phyloP scores from a whole-genome alignment of 352 stramenopile species.

The Phytopythium cucurbitacearum region DNA sequence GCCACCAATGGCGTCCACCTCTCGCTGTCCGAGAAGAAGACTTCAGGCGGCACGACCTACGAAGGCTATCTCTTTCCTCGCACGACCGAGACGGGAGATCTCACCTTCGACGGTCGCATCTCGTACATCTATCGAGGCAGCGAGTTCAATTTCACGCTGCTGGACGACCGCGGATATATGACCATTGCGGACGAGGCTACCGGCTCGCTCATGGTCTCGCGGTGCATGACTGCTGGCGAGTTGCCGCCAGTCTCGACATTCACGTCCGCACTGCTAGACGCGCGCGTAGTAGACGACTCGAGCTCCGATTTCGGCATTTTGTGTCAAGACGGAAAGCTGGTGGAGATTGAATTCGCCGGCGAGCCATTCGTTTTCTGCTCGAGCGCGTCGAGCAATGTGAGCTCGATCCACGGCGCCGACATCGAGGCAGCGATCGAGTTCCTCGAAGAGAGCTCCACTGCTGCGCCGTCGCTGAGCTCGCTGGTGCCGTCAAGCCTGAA shows the following conservation, averaged over 20 bases:
- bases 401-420: not conserved
- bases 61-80: constrained; percentile 10
- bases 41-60: not conserved
- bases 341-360: constrained; percentile 24
- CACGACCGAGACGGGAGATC: not conserved
- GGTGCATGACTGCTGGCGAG: constrained; percentile 6
- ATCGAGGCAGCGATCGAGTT: not conserved
- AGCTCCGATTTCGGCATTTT: constrained; percentile 7
- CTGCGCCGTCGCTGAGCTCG: too few relatives aligned
- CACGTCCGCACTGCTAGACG: constrained; percentile 8
- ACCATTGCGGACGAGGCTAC: constrained; percentile 4
- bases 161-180: constrained; percentile 10
- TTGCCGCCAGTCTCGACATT: constrained; percentile 17
- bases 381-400: not conserved
- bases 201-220: constrained; percentile 1
- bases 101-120: constrained; percentile 3
- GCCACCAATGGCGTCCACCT: constrained; percentile 4
- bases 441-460: not conserved
- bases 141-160: constrained; percentile 18
- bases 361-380: constrained; percentile 36
- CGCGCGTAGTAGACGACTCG: constrained; percentile 20
- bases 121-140: constrained; percentile 7
- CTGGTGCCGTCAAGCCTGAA: constrained; percentile 6
- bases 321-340: constrained; percentile 15
- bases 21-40: constrained; percentile 9